A percentile compares a stretch with the other conserved stretches of the same genome.
These are phyloP conservation scores for Hypoxylon sp. DNA, from an alignment of 2,329 filamentous ascomycete genomes.

Conservation along the genomic window DNA sequence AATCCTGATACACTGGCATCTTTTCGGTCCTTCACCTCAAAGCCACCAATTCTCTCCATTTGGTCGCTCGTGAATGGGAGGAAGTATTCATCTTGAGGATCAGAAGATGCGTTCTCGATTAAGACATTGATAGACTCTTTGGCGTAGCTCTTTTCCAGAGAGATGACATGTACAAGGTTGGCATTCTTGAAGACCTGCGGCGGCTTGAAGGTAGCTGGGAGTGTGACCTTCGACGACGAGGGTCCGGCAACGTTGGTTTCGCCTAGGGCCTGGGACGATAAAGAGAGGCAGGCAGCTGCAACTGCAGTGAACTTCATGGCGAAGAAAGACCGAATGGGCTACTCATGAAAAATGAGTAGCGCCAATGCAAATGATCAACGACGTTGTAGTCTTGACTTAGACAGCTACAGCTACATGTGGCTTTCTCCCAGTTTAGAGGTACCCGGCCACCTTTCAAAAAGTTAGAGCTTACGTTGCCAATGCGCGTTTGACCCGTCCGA, in stretches of 20 bases:
- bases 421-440: constrained; percentile 27
- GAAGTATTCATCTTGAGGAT: constrained; percentile 91
- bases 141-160: constrained; percentile 92
- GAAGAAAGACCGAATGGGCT: constrained; percentile 49
- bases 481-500: constrained; percentile 28
- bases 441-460: constrained; percentile 49
- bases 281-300: constrained; percentile 71
- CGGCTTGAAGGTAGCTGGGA: constrained; percentile 81
- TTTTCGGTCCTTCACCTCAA: constrained; percentile 96
- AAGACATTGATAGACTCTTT: constrained; percentile 95
- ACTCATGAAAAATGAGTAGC: constrained; percentile 54
- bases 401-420: constrained; percentile 43
- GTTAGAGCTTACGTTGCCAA: constrained; percentile 54
- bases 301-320: constrained; percentile 66
- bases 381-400: constrained; percentile 34
- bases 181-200: constrained; percentile 93
- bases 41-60: constrained; percentile 82
- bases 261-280: constrained; percentile 65
- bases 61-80: constrained; percentile 85
- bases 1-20: constrained; percentile 77
- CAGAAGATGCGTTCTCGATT: constrained; percentile 86
- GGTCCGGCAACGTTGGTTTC: constrained; percentile 51
- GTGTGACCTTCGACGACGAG: constrained; percentile 70
- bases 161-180: constrained; percentile 91
- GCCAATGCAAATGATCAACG: constrained; percentile 43